Percentiles rank a stretch among this genome's conserved stretches.
phyloP scores from a whole-genome alignment of 2,329 filamentous ascomycete genomes.

The Bipolaris cookei region DNA sequence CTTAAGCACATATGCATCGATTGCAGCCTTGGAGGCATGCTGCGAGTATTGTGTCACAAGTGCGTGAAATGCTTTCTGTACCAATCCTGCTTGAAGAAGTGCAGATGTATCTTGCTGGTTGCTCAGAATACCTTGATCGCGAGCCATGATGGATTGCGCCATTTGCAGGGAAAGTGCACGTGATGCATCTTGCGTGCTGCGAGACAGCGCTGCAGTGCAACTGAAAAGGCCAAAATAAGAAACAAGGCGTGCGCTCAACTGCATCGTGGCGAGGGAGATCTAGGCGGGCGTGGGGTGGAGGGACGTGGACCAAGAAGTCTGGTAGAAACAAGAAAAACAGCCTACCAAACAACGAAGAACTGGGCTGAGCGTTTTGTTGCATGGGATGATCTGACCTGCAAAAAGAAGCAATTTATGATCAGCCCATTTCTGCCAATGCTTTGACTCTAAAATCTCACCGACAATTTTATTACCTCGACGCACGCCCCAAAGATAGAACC shows the following conservation, averaged over 20 bases:
- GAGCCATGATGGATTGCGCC: slow-evolving; percentile 42
- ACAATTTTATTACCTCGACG: neutral
- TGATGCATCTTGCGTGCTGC: neutral
- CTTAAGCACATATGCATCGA: slow-evolving; percentile 19
- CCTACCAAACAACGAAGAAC: neutral
- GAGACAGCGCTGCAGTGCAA: slow-evolving; percentile 2
- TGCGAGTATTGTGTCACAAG: slow-evolving; percentile 22
- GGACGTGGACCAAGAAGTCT: neutral
- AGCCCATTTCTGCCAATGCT: neutral
- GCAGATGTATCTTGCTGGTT: slow-evolving; percentile 25
- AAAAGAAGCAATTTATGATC: neutral
- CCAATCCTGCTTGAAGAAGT: slow-evolving; percentile 41
- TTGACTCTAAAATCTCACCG: neutral
- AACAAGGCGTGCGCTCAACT: neutral
- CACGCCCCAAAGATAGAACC: neutral
- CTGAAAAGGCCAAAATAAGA: neutral
- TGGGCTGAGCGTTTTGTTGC: neutral
- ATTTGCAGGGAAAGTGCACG: slow-evolving; percentile 24
- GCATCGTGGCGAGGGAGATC: neutral
- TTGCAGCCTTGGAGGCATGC: slow-evolving; percentile 2
- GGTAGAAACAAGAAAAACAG: neutral
- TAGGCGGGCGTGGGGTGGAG: no score
- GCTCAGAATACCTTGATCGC: slow-evolving; percentile 40
- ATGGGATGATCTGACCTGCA: neutral
- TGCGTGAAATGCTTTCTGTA: slow-evolving; percentile 41